These are phyloP conservation scores for Trichoderma sp. DNA, from an alignment of 2,329 filamentous ascomycete species.

Conservation along the genomic window DNA sequence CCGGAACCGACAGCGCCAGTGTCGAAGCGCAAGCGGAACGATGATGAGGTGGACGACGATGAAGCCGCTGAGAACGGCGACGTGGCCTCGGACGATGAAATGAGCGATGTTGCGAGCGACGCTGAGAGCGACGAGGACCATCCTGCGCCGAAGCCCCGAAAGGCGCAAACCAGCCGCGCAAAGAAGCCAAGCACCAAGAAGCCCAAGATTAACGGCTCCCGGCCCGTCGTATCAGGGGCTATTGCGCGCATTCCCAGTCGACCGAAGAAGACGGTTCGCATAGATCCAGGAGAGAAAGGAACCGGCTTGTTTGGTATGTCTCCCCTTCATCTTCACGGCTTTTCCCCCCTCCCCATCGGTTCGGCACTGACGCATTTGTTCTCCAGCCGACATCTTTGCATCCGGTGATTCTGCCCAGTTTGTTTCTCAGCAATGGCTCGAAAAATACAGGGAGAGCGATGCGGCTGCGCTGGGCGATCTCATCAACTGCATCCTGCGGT, in stretches of 20 bases:
- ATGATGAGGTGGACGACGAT: slow-evolving; percentile 45
- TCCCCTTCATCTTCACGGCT: neutral
- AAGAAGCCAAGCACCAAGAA: slow-evolving; percentile 62
- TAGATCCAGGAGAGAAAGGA: slow-evolving; percentile 49
- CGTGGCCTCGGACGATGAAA: slow-evolving; percentile 45
- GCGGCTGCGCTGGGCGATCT: slow-evolving; percentile 57
- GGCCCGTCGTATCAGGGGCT: slow-evolving; percentile 36
- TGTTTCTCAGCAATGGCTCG: slow-evolving; percentile 59
- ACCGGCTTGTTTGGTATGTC: slow-evolving; percentile 55
- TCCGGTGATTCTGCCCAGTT: slow-evolving; percentile 55
- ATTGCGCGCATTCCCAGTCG: slow-evolving; percentile 48
- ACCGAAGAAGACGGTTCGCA: slow-evolving; percentile 54
- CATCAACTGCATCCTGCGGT: slow-evolving; percentile 64
- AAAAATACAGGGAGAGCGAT: slow-evolving; percentile 54
- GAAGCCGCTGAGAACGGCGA: slow-evolving; percentile 49
- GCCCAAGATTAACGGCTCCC: slow-evolving; percentile 59
- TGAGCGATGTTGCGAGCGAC: slow-evolving; percentile 41
- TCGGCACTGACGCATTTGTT: slow-evolving; percentile 5
- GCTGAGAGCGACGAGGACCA: slow-evolving; percentile 47
- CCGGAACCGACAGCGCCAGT: slow-evolving; percentile 44
- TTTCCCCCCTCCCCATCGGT: slow-evolving; percentile 21
- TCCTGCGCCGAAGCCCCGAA: slow-evolving; percentile 36
- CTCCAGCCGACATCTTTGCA: slow-evolving; percentile 59
- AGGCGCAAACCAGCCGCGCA: slow-evolving; percentile 42
- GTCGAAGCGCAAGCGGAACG: slow-evolving; percentile 57